Evolutionary conservation across 2,329 filamentous ascomycete genomes (phyloP).

Genomic region (Fusarium sp.): DNA sequence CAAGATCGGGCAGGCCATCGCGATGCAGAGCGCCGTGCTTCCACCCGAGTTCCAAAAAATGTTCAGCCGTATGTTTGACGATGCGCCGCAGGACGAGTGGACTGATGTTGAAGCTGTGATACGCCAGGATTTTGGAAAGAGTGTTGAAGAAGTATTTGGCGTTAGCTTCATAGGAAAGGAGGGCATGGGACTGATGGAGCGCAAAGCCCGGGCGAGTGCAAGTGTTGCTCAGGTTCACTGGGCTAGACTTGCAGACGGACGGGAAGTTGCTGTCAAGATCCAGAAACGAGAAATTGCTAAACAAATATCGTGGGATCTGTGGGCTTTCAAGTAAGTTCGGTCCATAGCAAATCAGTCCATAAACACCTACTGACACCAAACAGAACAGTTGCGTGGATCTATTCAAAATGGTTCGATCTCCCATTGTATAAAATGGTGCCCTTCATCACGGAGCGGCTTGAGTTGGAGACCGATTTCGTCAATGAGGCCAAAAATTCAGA

Average conservation of each 20-base stretch:
- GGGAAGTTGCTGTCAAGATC: slow-evolving; percentile 94
- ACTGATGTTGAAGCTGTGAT: slow-evolving; percentile 86
- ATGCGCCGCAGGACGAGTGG: slow-evolving; percentile 94
- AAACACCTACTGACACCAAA: slow-evolving; percentile 25
- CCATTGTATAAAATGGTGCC: slow-evolving; percentile 91
- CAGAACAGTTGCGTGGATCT: slow-evolving; percentile 82
- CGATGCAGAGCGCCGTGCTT: slow-evolving; percentile 95
- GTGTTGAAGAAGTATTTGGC: slow-evolving; percentile 90
- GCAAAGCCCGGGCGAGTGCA: slow-evolving; percentile 76
- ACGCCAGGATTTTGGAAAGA: slow-evolving; percentile 86
- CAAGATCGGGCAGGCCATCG: slow-evolving; percentile 98
- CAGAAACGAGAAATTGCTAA: slow-evolving; percentile 94
- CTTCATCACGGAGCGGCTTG: slow-evolving; percentile 90
- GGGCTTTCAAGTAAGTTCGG: slow-evolving; percentile 83
- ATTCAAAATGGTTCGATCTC: slow-evolving; percentile 91
- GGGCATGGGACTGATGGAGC: slow-evolving; percentile 72
- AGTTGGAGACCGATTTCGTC: slow-evolving; percentile 92
- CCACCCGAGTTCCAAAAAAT: slow-evolving; percentile 96
- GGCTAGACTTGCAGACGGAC: slow-evolving; percentile 85
- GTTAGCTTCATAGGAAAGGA: slow-evolving; percentile 81
- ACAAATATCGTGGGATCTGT: slow-evolving; percentile 94
- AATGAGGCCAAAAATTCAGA: slow-evolving; percentile 92
- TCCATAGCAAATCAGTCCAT: neutral
- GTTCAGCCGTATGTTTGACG: slow-evolving; percentile 97
- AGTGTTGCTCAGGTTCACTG: slow-evolving; percentile 98